Base-by-base conservation (phyloP, 2,329 filamentous ascomycete species). In the Xylariaceae sp. region DNA sequence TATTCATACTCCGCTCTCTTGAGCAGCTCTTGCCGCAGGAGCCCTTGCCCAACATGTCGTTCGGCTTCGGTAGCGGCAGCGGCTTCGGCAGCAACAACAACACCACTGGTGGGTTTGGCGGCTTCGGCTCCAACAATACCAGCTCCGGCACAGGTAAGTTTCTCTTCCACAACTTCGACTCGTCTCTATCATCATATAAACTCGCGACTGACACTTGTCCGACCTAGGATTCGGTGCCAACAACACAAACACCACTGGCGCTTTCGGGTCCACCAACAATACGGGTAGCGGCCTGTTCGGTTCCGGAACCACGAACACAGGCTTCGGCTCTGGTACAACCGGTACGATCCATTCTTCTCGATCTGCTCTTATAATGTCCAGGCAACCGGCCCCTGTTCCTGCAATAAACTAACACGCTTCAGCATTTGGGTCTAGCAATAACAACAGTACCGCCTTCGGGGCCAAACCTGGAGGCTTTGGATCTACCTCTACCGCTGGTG, bases 41-140 rank as follows among this genome's bases (percentile, higher is more conserved):
- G 50, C 49, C 53, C 45, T 55, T 54, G 34, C 50, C 51, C 65
- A 74, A 58, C 65, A 84, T 84, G 81, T 80, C 80, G 64, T 81
- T 81, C 62, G 75, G 76, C 62, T 73, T 75, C 58, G 75, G 78
- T 63, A 72, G 74, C 63, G 79, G 81, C 47, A 52, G 59, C 45
- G 52, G 57, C 59, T 60, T 57, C 74, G 86, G 87, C 71, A 82
- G 82, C 71, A 83, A 79, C 66, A 75, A 73, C 50, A 72, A 71
- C 45, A 64, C 73, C 70, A 75, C 65, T 60, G 70, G 63, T 61
- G 74, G 72, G 18, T 88, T 88, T 69, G 80, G 81, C 60, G 82
- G 82, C 42, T 86, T 82, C 54, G 79, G 79, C 38, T 47, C 71
- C 50, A 73, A 67, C 54, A 72, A 66, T 55, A 74, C 63, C 54